Base-by-base conservation (phyloP, 768 basidiomycete genomes). In the Pulveroboletus sp. region DNA sequence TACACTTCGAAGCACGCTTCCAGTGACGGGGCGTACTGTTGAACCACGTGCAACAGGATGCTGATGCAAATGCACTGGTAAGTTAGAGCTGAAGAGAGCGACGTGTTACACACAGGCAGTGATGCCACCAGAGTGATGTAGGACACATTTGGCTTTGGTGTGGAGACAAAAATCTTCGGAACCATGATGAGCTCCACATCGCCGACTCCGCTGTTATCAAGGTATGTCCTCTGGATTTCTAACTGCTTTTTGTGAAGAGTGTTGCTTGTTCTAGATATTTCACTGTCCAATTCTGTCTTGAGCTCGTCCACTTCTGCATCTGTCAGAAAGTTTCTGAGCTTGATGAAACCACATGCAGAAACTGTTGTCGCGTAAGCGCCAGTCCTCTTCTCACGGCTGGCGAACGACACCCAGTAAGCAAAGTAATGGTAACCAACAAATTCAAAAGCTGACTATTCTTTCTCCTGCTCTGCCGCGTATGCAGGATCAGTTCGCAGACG, bases 31-130 rank as follows among this genome's bases (percentile, higher is more conserved):
- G 7, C 54, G 7, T 57, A 59, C 58, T 21, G 43, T 37, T 28
- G 54, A 60, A 39, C 57, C 54, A 10, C 57, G 57, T 14, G 57
- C 49, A 39, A 59, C 47, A 4, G 58, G 54, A 47, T 59, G 58
- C 57, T 59, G 15, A 17, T 36, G 1, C 28, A 2, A 36, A 30
- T n/a, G 24, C 5, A 40, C 3, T 13, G 6, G 4, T 11, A 8
- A 36, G 27, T 46, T 27, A 17, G 33, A 39, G 7, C 15, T 7
- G 4, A 1, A 30, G 5, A 24, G 43, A 21, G 27, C 1, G 26
- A 13, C 1, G 28, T 33, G 14, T 36, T 9, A 49, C 58, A 8
- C 39, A 59, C 57, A 8, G 54, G 47, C 7, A 60, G 2, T 14
- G 21, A 46, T n/a, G 49, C 45, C 32, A 53, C 0, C 15, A 59